Percentiles rank a stretch among this genome's conserved stretches.
phyloP scores from a whole-genome alignment of 164 flowering plant species.

The Tinospora cordifolia region DNA sequence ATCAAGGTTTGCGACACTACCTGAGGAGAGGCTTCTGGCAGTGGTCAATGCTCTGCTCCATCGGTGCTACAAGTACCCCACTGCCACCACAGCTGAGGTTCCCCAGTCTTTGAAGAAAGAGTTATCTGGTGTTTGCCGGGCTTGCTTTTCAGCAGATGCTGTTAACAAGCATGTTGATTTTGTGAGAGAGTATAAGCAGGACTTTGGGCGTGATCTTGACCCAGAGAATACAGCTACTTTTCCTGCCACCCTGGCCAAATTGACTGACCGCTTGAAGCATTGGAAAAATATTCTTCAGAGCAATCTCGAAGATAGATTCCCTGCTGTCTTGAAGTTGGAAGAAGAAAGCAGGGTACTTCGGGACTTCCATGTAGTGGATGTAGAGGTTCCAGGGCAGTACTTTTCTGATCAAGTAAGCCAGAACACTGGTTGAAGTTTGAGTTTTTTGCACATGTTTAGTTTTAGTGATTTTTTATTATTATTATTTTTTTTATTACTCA shows the following conservation, averaged over 20 bases:
- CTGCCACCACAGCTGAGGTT: slow-evolving; percentile 97
- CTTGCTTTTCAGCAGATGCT: slow-evolving; percentile 98
- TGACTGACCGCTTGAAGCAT: slow-evolving; percentile 87
- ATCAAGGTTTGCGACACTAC: slow-evolving; percentile 90
- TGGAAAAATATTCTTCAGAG: slow-evolving; percentile 98
- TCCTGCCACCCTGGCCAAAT: slow-evolving; percentile 82
- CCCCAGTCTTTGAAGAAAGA: slow-evolving; percentile 97
- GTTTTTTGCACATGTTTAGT: too few relatives aligned
- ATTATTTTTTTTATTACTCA: neutral
- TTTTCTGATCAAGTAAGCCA: slow-evolving; percentile 73
- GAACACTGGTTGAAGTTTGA: neutral
- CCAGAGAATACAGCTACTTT: slow-evolving; percentile 86
- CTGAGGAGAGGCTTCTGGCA: slow-evolving; percentile 96
- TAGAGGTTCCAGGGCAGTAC: slow-evolving; percentile 98
- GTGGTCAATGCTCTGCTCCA: slow-evolving; percentile 96
- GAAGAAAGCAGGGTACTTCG: slow-evolving; percentile 95
- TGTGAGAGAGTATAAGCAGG: slow-evolving; percentile 97
- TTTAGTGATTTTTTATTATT: too few relatives aligned
- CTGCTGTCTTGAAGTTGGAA: slow-evolving; percentile 93
- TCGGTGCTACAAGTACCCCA: slow-evolving; percentile 94
- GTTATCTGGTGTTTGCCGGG: slow-evolving; percentile 97
- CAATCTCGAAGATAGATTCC: slow-evolving; percentile 96
- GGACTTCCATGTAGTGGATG: slow-evolving; percentile 97
- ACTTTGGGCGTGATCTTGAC: slow-evolving; percentile 96
- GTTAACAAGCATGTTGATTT: slow-evolving; percentile 97